Percentiles rank a stretch among this genome's conserved stretches.
These are phyloP conservation scores for Schizosaccharomyces octosporus DNA, from an alignment of 805 yeast species.

Conservation along the genomic window DNA sequence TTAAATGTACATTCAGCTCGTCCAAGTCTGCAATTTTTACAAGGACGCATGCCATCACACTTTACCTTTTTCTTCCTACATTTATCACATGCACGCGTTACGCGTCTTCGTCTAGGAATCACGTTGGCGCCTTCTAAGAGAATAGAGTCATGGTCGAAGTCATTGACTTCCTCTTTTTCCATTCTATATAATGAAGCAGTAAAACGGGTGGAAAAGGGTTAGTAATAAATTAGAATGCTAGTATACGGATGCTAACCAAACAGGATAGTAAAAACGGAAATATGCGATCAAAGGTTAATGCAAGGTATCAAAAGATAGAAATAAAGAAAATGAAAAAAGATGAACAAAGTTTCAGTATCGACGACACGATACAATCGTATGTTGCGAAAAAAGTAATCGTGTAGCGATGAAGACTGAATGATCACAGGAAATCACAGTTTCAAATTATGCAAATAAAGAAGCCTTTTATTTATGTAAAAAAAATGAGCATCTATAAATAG, in stretches of 20 bases:
- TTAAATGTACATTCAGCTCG: slow-evolving; percentile 21
- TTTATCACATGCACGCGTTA: slow-evolving; percentile 45
- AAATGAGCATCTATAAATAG: no score
- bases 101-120: slow-evolving; percentile 18
- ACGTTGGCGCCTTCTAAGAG: neutral
- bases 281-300: neutral
- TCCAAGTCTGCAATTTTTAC: slow-evolving; percentile 59
- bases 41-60: slow-evolving; percentile 54
- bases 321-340: no score
- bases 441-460: no score
- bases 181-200: neutral
- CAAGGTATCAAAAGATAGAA: no score
- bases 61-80: slow-evolving; percentile 47
- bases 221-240: neutral
- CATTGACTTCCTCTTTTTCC: neutral
- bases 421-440: no score
- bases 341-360: no score
- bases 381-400: no score
- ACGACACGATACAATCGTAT: no score
- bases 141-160: neutral
- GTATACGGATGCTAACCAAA: neutral
- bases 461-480: no score
- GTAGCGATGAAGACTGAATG: no score
- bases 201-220: neutral
- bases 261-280: neutral